Base-by-base conservation (phyloP, 2,329 filamentous ascomycete species). In the Ceratocystis lukuohia region DNA sequence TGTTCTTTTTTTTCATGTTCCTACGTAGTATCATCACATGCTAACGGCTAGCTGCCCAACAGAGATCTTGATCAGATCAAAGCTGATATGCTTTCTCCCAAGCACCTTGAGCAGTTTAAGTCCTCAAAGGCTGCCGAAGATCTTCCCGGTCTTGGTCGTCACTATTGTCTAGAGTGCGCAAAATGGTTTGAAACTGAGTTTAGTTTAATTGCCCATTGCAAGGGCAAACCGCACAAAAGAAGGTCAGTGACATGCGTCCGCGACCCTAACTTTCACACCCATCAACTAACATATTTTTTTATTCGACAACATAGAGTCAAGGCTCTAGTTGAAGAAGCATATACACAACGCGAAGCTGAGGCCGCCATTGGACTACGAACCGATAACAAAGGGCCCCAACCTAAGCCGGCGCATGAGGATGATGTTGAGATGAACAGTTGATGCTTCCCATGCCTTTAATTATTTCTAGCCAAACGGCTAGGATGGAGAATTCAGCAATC, bases 21-120 rank as follows among this genome's bases (percentile, higher is more conserved):
- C 44, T 33, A 37, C 22, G 2, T 66, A 44, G 50, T 41, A 12
- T 64, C 53, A 30, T 30, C 44, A 41, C n/a, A 59, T 65, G 33
- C 50, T 64, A 48, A 57, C 76, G 61, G 73, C 59, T n/a, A 6
- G 66, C 64, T 22, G 25, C 30, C 61, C n/a, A 15, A 72, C 72
- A 94, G 94, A 76, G 93, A 96, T 76, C 81, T 96, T 73, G 94
- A 99, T 76, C 92, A 97, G 78, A 85, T 97, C 76, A 86, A 92
- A 73, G 84, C 86, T 70, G 94, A 99, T 75, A 77, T 96, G 66
- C 79, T 82, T 69, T 88, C 87, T 41, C 83, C 89, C 22, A 88
- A 87, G 74, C 92, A 97, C 73, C 84, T 99, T 44, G 78, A 84
- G 61, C 84, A 89, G 70, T 91, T 87, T 80, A 88, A 91, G 74